Base-by-base conservation (phyloP, 495 filamentous ascomycete genomes). In the Tuber magnatum region DNA sequence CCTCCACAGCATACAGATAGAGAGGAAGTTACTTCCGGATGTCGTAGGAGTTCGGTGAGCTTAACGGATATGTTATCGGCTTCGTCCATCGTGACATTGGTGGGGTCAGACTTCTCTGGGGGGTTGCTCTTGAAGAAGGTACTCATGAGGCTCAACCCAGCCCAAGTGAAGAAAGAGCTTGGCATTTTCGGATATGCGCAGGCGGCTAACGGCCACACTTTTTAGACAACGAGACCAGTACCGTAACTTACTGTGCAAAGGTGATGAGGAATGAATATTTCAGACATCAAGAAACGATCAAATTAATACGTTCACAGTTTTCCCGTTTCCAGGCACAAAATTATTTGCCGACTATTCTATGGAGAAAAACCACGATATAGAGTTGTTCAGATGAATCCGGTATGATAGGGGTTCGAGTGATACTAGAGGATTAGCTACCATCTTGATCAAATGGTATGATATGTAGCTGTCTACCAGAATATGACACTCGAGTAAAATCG, bases 1-100 rank as follows among this genome's bases (percentile, higher is more conserved):
- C 28, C 32, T 35, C 28, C 1, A 65, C 16, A 65, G 12, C 32
- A 35, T 8, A 35, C 14, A 20, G 28, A 65, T 9, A 8, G 56
- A 8, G 28, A 6, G 68, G 39, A 71, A 28, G 28, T 46, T 75
- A 82, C 81, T 80, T 90, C 89, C n/a, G 89, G 88, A 81, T 90
- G 89, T 83, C 89, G 88, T 76, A 90, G 86, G 73, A 93, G 88
- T 85, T 92, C 91, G 80, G 90, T 87, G 82, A 93, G 89, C 86
- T 91, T 91, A 84, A 91, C 86, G 38, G 87, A 82, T 71, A 83
- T 81, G 72, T 82, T 83, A 68, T 86, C 86, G 74, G 81, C 82
- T 76, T 87, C 85, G 82, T 84, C 85, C 86, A 87, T 87, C 78
- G 73, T 84, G 75, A 28, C 32, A 51, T 72, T 75, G 40, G 71